Conservation (phyloP, 208 protist species). For the Acanthamoeba triangularis region DNA sequence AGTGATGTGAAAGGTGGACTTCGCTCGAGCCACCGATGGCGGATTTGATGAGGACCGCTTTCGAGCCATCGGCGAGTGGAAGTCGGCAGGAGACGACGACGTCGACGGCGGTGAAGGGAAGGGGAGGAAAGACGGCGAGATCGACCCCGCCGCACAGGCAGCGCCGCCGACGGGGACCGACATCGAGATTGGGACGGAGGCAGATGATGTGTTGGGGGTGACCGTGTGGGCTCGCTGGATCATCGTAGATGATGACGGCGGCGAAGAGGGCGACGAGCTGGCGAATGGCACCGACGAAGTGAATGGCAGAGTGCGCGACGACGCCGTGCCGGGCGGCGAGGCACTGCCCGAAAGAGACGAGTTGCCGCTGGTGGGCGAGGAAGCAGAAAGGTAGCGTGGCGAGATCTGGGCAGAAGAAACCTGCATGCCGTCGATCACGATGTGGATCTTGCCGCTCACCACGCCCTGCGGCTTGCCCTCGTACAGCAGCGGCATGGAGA, state of each 20-base stretch:
- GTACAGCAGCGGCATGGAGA: conserved; percentile 23
- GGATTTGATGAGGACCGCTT: background rate
- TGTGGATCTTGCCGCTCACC: conserved; percentile 66
- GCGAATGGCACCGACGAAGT: background rate
- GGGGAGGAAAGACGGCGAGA: background rate
- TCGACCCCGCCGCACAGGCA: background rate
- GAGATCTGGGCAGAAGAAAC: background rate
- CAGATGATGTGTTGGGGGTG: background rate
- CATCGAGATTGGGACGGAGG: background rate
- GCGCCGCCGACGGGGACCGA: background rate
- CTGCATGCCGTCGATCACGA: conserved; percentile 62
- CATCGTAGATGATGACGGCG: background rate
- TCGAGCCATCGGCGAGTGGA: background rate
- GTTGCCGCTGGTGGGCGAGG: background rate
- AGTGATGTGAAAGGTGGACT: background rate
- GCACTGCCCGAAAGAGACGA: background rate
- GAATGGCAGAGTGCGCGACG: background rate
- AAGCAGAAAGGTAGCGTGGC: background rate
- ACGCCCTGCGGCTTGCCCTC: conserved; percentile 61
- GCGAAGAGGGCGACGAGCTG: background rate
- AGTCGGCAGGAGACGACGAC: background rate
- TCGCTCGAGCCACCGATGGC: background rate
- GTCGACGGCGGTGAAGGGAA: conserved; percentile 40
- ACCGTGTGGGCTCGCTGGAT: background rate
- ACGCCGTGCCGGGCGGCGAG: background rate